Evolutionary conservation across 345 rosid genomes (phyloP).

Genomic region (Lumnitzera racemosa): DNA sequence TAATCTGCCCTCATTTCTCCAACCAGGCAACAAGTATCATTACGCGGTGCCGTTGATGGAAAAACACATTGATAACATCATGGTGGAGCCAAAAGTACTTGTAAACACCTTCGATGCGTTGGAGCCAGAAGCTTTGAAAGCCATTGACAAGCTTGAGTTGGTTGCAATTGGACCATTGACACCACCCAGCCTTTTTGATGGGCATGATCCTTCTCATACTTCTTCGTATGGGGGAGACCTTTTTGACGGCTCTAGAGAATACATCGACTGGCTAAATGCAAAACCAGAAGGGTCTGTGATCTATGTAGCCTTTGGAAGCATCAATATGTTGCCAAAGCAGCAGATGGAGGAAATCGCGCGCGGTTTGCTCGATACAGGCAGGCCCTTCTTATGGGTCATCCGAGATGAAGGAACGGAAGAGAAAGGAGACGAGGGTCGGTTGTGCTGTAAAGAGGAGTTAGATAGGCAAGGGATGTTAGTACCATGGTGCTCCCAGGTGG

Average conservation of each 20-base stretch:
- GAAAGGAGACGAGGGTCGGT: slow-evolving; percentile 13
- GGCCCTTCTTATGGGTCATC: slow-evolving; percentile 50
- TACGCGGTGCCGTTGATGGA: not conserved
- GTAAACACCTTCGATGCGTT: slow-evolving; percentile 51
- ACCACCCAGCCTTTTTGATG: slow-evolving; percentile 15
- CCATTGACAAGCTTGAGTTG: slow-evolving; percentile 15
- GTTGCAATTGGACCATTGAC: slow-evolving; percentile 40
- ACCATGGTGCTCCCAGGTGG: slow-evolving; percentile 24
- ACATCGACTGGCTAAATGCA: slow-evolving; percentile 30
- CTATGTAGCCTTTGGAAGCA: slow-evolving; percentile 45
- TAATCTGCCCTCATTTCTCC: slow-evolving; percentile 45
- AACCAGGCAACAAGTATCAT: slow-evolving; percentile 11
- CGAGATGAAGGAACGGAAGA: slow-evolving; percentile 14
- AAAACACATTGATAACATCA: slow-evolving; percentile 11
- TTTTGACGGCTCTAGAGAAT: slow-evolving; percentile 12
- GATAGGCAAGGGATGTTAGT: slow-evolving; percentile 15
- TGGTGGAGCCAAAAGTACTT: slow-evolving; percentile 32
- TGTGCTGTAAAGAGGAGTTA: slow-evolving; percentile 24
- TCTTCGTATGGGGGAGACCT: slow-evolving; percentile 18
- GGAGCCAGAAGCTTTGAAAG: slow-evolving; percentile 34
- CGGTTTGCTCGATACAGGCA: slow-evolving; percentile 19
- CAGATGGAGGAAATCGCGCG: slow-evolving; percentile 37
- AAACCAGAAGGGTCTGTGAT: slow-evolving; percentile 20
- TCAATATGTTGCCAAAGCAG: slow-evolving; percentile 18
- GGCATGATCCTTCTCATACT: not conserved